Conservation (phyloP, 1,139 yeast genomes). For the Yamadazyma friedrichii region DNA sequence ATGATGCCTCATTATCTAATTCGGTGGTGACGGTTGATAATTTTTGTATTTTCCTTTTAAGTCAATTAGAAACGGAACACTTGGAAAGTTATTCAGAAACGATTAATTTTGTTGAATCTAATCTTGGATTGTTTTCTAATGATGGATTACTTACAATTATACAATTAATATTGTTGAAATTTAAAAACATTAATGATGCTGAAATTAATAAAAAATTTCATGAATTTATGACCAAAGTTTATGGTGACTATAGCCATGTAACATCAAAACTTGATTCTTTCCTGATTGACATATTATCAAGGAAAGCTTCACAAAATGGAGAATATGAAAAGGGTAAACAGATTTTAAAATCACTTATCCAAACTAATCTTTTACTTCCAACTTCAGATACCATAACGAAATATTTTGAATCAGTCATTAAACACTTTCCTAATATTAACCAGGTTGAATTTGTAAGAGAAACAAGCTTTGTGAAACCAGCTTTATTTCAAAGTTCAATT, state of each 20-base stretch:
- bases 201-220: background rate
- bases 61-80: conserved; percentile 6
- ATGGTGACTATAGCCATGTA: conserved; percentile 1
- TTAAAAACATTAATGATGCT: conserved; percentile 1
- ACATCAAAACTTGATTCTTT: conserved; percentile 18
- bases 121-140: conserved; percentile 17
- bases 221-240: background rate
- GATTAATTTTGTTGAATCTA: conserved; percentile 18
- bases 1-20: background rate
- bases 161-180: conserved; percentile 1
- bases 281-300: conserved; percentile 28
- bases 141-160: conserved; percentile 16
- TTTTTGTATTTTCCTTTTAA: conserved; percentile 20
- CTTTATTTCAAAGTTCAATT: conserved; percentile 25
- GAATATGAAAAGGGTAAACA: conserved; percentile 19
- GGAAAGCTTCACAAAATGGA: conserved; percentile 15
- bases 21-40: conserved; percentile 8
- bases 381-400: conserved; percentile 24
- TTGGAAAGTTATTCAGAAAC: conserved; percentile 12
- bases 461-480: conserved; percentile 30
- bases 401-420: conserved; percentile 17
- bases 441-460: conserved; percentile 19
- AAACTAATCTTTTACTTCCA: conserved; percentile 23
- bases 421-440: conserved; percentile 5
- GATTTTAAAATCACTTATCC: conserved; percentile 20